phyloP scores from a whole-genome alignment of 805 yeast species.

The Yarrowia divulgata region DNA sequence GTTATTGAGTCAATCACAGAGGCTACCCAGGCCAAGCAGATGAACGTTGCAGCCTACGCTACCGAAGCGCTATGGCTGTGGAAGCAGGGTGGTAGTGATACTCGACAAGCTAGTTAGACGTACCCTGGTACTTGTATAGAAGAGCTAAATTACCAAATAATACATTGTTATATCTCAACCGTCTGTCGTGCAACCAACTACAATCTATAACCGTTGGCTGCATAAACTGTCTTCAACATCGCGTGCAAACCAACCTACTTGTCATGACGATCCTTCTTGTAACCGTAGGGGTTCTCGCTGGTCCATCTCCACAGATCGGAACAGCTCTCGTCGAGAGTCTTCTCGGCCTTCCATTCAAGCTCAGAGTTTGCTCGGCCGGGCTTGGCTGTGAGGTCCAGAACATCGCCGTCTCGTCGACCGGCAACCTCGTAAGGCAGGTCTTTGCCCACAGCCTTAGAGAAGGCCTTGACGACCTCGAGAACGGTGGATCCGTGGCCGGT shows the following conservation, averaged over 20 bases:
- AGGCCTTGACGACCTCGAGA: constrained; percentile 70
- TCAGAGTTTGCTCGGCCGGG: constrained; percentile 71
- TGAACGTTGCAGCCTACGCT: constrained; percentile 83
- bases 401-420: constrained; percentile 78
- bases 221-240: background rate
- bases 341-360: constrained; percentile 67
- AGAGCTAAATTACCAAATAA: background rate
- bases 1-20: constrained; percentile 71
- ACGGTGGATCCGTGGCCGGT: constrained; percentile 84
- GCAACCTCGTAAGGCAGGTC: constrained; percentile 69
- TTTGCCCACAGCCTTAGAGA: constrained; percentile 68
- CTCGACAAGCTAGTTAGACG: constrained; percentile 20
- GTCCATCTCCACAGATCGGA: constrained; percentile 82
- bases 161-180: background rate
- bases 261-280: constrained; percentile 46
- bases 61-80: constrained; percentile 91
- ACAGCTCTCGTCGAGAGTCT: constrained; percentile 68
- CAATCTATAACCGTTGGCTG: constrained; percentile 29
- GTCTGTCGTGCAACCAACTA: background rate
- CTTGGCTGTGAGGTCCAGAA: constrained; percentile 73
- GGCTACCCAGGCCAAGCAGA: constrained; percentile 72
- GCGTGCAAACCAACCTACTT: too few species aligned
- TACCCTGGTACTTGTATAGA: too few species aligned
- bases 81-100: constrained; percentile 54
- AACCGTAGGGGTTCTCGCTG: constrained; percentile 70